Conservation (phyloP, 2,329 filamentous ascomycete species). For the Xylaria sp. region DNA sequence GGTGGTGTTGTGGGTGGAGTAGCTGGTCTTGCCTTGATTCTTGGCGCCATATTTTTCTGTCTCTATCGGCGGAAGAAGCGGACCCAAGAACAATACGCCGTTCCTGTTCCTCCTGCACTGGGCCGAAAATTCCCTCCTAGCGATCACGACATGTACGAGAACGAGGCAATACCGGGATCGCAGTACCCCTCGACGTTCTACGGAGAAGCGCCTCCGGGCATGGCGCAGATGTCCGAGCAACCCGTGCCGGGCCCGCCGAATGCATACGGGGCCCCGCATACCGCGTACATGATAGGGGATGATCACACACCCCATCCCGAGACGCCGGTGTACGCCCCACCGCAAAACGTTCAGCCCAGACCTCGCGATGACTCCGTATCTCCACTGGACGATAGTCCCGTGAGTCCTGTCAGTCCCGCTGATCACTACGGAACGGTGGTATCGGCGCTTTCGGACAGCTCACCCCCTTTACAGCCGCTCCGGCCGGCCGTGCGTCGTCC, state of each 20-base stretch:
- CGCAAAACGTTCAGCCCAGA: conserved; percentile 10
- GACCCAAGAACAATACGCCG: conserved; percentile 8
- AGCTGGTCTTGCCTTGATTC: conserved; percentile 25
- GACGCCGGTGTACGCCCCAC: conserved; percentile 14
- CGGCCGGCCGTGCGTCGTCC: conserved; percentile 14
- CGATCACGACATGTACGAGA: conserved; percentile 21
- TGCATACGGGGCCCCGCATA: conserved; percentile 14
- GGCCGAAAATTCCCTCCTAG: conserved; percentile 19
- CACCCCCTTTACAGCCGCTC: conserved; percentile 20
- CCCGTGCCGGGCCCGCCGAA: conserved; percentile 11
- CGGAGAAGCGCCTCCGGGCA: conserved; percentile 28
- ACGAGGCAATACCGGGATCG: conserved; percentile 26
- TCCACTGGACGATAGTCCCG: conserved; percentile 20
- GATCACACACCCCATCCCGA: conserved; percentile 9
- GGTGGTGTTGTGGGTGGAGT: conserved; percentile 28
- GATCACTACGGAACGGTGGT: conserved; percentile 24
- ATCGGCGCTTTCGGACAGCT: conserved; percentile 20
- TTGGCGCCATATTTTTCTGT: conserved; percentile 24
- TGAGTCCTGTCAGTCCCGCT: conserved; percentile 20
- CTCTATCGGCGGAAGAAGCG: conserved; percentile 22
- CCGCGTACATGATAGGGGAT: conserved; percentile 8
- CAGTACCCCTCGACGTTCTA: conserved; percentile 29
- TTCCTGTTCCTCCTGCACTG: conserved; percentile 13
- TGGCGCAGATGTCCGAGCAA: conserved; percentile 23
- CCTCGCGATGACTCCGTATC: conserved; percentile 17